Evolutionary conservation across 2,329 filamentous ascomycete genomes (phyloP), one percentile per base, ranked within the genome.

Genomic region (Arthrocladium fulminans): DNA sequence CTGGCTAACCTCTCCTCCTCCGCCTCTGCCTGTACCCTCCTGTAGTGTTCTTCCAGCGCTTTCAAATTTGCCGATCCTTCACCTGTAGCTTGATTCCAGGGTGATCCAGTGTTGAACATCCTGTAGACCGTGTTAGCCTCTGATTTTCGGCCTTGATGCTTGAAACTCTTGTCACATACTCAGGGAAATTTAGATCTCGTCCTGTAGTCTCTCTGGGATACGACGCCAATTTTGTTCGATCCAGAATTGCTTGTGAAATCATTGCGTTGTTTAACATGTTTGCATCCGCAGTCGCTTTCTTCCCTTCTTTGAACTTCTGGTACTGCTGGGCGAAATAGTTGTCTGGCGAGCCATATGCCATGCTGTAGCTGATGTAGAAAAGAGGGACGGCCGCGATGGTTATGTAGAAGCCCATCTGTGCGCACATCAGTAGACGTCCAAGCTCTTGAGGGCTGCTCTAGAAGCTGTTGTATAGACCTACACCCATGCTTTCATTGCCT

Each of bases 1-100:
- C 67, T 66, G 32, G 62, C 63, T 54, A 75, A 63, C 63, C 78
- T 80, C 60, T 70, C 70, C 61, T 74, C 74, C 52, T 83, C 76
- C 50, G 71, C 71, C 51, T 76, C 73, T 60, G 69, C 67, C 49
- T 78, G 74, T 59, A 76, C 61, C 59, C 74, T 73, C 63, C 80
- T 68, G 62, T 82, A 84, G 66, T 83, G 79, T 24, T 73, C 75
- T 51, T 81, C 76, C 48, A 83, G 69, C 45, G 72, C 63, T 60
- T 75, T 75, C 57, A 85, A 67, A 60, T 81, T 74, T 42, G 73
- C 74, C 48, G 73, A 65, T 39, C 68, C 67, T 53, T 76, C 75
- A 45, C 81, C 81, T 37, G 81, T 78, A 25, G 73, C 67, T 48
- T 83, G 74, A 60, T 85, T 85, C 65, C 72, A 80, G 13, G 80